Evolutionary conservation across 2,329 filamentous ascomycete species (phyloP), one percentile per base, ranked within the genome.

Genomic region (Triangularia setosa): DNA sequence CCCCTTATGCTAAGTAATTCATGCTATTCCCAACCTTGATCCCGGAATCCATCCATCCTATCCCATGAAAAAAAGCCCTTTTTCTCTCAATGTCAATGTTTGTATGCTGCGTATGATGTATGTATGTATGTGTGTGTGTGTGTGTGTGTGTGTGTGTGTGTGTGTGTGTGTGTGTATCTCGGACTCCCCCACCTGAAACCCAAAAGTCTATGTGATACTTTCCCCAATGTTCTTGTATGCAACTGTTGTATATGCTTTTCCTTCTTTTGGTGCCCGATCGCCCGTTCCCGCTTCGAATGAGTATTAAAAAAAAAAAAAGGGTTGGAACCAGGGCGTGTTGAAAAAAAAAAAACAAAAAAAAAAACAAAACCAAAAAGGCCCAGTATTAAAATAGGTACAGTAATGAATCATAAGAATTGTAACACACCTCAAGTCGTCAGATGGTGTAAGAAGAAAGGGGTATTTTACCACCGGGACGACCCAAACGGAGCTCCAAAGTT

Each of bases 401-500:
- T 25, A 12, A 48, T 48, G 40, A 48, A 35, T 35, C 28, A 58
- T 58, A 23, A 28, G 16, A 21, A 21, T 58, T 28, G 33, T 58
- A 58, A 58, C 28, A 25, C 27, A 35, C 23, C 30, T 35, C 28
- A 14, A 23, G 23, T 58, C 55, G 16, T 58, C 33, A 21, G 28
- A 16, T 23, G 21, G 55, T 21, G 28, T 6, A 48, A 59, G 21
- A 59, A 44, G 18, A 44, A 48, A 48, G 28, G 28, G 28, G 14
- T 44, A 44, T 44, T 14, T 58, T 58, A 58, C 35, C 58, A 67
- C 18, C 65, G 67, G n/a, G 68, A 65, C 60, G 67, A 71, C 33
- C 80, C 80, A 67, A 82, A 79, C 1, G 80, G 80, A 21, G 79
- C 77, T 12, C 80, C 80, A 71, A 83, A 83, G 68, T 83, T 83